These are phyloP conservation scores for Periconia macrospinosa DNA, from an alignment of 2,329 filamentous ascomycete genomes.

Conservation along the genomic window DNA sequence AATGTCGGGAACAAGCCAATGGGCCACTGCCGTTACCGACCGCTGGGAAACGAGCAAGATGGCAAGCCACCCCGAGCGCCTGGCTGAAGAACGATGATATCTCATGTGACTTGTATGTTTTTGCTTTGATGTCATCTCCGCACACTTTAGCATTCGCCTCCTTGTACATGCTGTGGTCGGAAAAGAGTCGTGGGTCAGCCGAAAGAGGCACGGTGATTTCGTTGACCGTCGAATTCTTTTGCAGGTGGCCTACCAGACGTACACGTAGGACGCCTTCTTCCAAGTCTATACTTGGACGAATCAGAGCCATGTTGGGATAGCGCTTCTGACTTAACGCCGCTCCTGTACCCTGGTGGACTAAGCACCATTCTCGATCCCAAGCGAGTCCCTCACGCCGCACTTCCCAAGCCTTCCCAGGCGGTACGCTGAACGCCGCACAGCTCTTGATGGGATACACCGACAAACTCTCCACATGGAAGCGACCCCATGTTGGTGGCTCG, in stretches of 20 bases:
- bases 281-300: constrained; percentile 76
- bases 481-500: constrained; percentile 31
- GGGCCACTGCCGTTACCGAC: constrained; percentile 52
- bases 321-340: constrained; percentile 86
- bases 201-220: constrained; percentile 62
- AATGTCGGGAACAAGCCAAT: constrained; percentile 64
- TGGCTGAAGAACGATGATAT: constrained; percentile 78
- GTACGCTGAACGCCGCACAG: constrained; percentile 77
- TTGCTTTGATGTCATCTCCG: constrained; percentile 73
- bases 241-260: constrained; percentile 47
- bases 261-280: constrained; percentile 66
- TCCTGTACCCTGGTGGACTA: constrained; percentile 84
- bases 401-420: constrained; percentile 68
- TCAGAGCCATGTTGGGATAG: constrained; percentile 82
- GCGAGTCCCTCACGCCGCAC: constrained; percentile 79
- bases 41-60: constrained; percentile 80
- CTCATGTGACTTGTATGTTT: constrained; percentile 66
- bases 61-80: constrained; percentile 76
- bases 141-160: constrained; percentile 70
- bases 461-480: constrained; percentile 50
- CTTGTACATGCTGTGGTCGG: constrained; percentile 41
- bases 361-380: constrained; percentile 97
- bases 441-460: constrained; percentile 91
- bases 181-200: constrained; percentile 63
- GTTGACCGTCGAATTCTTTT: constrained; percentile 32